phyloP scores from a whole-genome alignment of 2,329 filamentous ascomycete species.

The Chaetothyriales sp. region DNA sequence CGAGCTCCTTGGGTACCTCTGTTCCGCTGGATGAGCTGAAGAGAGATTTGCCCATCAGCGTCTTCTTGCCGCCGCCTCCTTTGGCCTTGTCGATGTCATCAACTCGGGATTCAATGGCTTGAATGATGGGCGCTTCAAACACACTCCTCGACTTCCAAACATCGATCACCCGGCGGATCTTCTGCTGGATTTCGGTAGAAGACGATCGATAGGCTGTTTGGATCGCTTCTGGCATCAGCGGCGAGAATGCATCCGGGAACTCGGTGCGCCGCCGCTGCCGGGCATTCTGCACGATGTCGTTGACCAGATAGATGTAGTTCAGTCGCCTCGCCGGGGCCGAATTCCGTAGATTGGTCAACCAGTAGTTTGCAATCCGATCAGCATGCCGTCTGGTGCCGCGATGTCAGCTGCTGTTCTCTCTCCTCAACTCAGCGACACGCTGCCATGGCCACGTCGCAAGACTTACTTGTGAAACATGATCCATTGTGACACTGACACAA shows the following conservation, averaged over 20 bases:
- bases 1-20: conserved; percentile 57
- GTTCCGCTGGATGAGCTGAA: conserved; percentile 45
- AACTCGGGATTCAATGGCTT: conserved; percentile 62
- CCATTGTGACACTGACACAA: conserved; percentile 94
- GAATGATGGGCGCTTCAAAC: conserved; percentile 66
- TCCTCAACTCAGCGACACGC: no score
- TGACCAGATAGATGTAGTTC: conserved; percentile 86
- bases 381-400: conserved; percentile 58
- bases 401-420: conserved; percentile 2
- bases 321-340: conserved; percentile 72
- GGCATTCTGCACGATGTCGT: conserved; percentile 93
- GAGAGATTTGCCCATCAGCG: conserved; percentile 51
- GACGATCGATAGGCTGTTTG: conserved; percentile 82
- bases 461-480: conserved; percentile 93
- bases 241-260: conserved; percentile 81
- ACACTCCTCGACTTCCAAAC: conserved; percentile 83
- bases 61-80: conserved; percentile 31
- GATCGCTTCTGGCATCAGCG: conserved; percentile 80
- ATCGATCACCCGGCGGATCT: conserved; percentile 76
- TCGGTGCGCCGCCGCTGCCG: conserved; percentile 85
- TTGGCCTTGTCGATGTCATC: conserved; percentile 49
- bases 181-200: conserved; percentile 69
- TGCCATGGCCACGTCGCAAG: neutral
- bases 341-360: conserved; percentile 80
- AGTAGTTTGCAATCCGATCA: conserved; percentile 77